A percentile compares a stretch with the other conserved stretches of the same genome.
phyloP scores from a whole-genome alignment of 495 filamentous ascomycete genomes.

The Xylaria palmicola region DNA sequence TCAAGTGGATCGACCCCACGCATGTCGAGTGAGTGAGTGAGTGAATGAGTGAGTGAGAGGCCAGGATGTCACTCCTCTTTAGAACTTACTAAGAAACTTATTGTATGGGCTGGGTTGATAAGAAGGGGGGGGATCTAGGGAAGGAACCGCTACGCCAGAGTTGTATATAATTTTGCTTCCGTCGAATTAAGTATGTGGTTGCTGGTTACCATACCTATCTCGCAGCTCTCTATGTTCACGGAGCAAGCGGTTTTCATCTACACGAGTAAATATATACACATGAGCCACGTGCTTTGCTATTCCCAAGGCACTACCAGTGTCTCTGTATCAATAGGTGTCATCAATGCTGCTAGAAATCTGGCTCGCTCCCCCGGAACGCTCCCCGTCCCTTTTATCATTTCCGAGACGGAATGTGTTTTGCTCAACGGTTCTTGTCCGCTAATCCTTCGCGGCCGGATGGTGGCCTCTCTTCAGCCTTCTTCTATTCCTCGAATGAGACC shows the following conservation, averaged over 20 bases:
- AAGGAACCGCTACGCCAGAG: too few species aligned
- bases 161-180: too few species aligned
- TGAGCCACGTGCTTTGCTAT: not conserved
- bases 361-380: too few species aligned
- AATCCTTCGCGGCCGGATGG: too few species aligned
- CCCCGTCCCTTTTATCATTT: too few species aligned
- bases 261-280: not conserved
- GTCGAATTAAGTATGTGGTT: not conserved
- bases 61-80: not conserved
- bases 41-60: not conserved
- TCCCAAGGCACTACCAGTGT: too few species aligned
- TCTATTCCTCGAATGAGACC: too few species aligned
- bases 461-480: too few species aligned
- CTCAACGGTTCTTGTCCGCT: too few species aligned
- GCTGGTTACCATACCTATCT: not conserved
- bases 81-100: not conserved
- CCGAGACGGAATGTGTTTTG: too few species aligned
- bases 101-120: not conserved
- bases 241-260: not conserved
- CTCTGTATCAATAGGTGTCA: too few species aligned
- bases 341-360: too few species aligned
- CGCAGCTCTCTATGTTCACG: not conserved
- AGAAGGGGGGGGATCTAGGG: not conserved
- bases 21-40: constrained; percentile 18
- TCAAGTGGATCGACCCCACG: constrained; percentile 42